These are phyloP conservation scores for Haplosporangium sp. DNA, from an alignment of 371 early-diverging fungal genomes.

Conservation along the genomic window DNA sequence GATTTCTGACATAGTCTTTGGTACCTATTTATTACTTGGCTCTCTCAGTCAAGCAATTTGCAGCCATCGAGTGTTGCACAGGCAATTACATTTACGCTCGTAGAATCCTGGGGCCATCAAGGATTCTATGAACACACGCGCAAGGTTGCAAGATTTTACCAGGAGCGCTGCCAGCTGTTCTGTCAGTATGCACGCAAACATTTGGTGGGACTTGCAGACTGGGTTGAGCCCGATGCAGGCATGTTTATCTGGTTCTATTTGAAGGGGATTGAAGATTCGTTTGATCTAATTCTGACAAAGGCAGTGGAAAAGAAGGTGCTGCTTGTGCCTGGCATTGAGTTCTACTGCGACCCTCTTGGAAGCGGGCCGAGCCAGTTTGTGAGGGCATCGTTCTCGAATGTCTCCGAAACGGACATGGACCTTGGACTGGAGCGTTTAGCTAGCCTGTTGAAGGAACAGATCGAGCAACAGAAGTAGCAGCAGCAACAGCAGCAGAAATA, in stretches of 20 bases:
- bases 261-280: slow-evolving; percentile 70
- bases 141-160: slow-evolving; percentile 69
- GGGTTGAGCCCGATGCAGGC: slow-evolving; percentile 76
- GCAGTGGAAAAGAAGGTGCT: slow-evolving; percentile 81
- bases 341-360: slow-evolving; percentile 37
- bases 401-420: slow-evolving; percentile 72
- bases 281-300: slow-evolving; percentile 69
- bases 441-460: slow-evolving; percentile 51
- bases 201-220: slow-evolving; percentile 72
- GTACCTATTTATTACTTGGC: not conserved
- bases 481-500: too few species aligned
- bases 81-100: slow-evolving; percentile 65
- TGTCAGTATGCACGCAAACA: slow-evolving; percentile 64
- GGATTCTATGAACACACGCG: slow-evolving; percentile 76
- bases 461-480: not conserved
- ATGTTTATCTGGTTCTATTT: slow-evolving; percentile 91
- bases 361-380: slow-evolving; percentile 54
- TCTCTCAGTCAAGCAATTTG: slow-evolving; percentile 65
- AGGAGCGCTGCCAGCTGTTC: slow-evolving; percentile 73
- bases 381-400: slow-evolving; percentile 75
- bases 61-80: slow-evolving; percentile 85
- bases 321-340: slow-evolving; percentile 75
- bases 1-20: not conserved
- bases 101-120: slow-evolving; percentile 70
- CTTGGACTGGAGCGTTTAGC: slow-evolving; percentile 68